phyloP scores from a whole-genome alignment of 176 grass and related monocot genomes.

The Alopecurus myosuroides region DNA sequence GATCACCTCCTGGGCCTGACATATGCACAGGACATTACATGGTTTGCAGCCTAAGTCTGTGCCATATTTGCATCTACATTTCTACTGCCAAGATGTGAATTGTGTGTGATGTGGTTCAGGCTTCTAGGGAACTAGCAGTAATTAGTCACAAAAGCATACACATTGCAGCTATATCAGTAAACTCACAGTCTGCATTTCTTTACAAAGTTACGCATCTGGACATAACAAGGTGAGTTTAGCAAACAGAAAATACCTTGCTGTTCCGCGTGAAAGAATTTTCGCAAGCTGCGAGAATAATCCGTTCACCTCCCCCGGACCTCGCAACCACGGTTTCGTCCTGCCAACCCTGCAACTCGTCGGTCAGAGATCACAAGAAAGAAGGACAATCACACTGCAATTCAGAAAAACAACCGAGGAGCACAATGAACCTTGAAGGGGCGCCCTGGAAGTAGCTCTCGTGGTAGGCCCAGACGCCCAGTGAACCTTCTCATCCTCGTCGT shows the following conservation, averaged over 20 bases:
- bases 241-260: slow-evolving; percentile 34
- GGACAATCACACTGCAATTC: background rate
- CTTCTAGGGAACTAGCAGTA: background rate
- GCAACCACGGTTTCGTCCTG: slow-evolving; percentile 54
- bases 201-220: background rate
- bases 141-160: background rate
- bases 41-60: background rate
- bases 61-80: background rate
- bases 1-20: no score
- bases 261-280: slow-evolving; percentile 37
- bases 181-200: slow-evolving; percentile 8
- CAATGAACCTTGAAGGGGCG: slow-evolving; percentile 55
- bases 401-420: background rate
- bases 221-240: background rate
- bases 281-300: slow-evolving; percentile 43
- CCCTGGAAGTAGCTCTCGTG: slow-evolving; percentile 76
- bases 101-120: background rate
- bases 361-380: background rate
- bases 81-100: background rate
- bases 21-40: background rate
- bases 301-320: slow-evolving; percentile 27
- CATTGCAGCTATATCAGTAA: background rate
- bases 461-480: slow-evolving; percentile 65
- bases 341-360: slow-evolving; percentile 53
- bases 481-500: slow-evolving; percentile 70